Conservation (phyloP, 306 rosid species). For the Vigna mungo region DNA sequence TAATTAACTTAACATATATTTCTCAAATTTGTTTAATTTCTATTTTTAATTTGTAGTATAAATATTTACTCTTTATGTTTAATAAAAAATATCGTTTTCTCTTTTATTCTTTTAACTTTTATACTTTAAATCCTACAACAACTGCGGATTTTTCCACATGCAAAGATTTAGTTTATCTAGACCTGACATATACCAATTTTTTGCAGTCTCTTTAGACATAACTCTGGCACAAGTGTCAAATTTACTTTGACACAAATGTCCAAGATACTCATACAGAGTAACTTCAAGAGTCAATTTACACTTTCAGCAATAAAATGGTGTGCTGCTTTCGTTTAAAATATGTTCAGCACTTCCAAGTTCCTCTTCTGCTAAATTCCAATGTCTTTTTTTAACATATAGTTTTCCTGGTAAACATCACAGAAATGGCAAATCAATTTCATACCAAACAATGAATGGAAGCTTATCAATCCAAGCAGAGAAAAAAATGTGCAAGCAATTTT, state of each 20-base stretch:
- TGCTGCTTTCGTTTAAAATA: conserved; percentile 52
- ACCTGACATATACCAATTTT: conserved; percentile 68
- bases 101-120: no score
- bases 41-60: no score
- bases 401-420: conserved; percentile 64
- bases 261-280: conserved; percentile 39
- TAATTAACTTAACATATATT: no score
- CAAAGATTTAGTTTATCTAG: conserved; percentile 63
- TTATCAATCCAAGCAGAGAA: conserved; percentile 33
- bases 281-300: conserved; percentile 80
- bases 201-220: conserved; percentile 55
- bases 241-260: conserved; percentile 37
- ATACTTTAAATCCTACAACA: no score
- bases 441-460: conserved; percentile 32
- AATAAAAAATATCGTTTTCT: no score
- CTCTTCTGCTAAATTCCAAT: conserved; percentile 69
- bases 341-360: conserved; percentile 71
- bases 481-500: conserved; percentile 25
- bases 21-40: no score
- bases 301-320: conserved; percentile 68
- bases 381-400: conserved; percentile 65
- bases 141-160: conserved; percentile 64
- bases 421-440: conserved; percentile 33
- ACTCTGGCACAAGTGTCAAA: conserved; percentile 43
- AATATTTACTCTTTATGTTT: no score